Evolutionary conservation across 2,329 filamentous ascomycete genomes (phyloP).

Genomic region (Sporothrix schenckii): DNA sequence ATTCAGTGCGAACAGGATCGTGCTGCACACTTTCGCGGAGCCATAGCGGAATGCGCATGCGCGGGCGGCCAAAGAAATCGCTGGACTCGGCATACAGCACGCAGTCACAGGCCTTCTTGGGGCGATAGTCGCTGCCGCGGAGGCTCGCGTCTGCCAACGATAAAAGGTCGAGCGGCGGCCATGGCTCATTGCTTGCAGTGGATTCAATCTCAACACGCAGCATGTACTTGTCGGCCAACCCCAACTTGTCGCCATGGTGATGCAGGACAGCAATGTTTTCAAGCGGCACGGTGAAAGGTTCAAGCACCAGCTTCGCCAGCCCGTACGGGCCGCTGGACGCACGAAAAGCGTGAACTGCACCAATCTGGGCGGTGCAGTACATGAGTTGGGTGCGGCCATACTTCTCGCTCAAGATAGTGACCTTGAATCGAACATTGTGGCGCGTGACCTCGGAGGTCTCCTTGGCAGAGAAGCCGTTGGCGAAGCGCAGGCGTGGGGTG

Average conservation of each 20-base stretch:
- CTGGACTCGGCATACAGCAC: constrained; percentile 49
- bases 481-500: constrained; percentile 46
- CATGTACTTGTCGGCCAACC: constrained; percentile 55
- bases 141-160: constrained; percentile 36
- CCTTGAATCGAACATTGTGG: constrained; percentile 49
- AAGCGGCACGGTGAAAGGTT: constrained; percentile 57
- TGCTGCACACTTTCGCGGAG: constrained; percentile 45
- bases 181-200: constrained; percentile 51
- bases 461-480: constrained; percentile 43
- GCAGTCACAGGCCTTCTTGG: constrained; percentile 32
- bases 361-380: constrained; percentile 59
- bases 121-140: constrained; percentile 26
- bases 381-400: constrained; percentile 49
- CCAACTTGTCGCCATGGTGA: constrained; percentile 52
- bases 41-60: constrained; percentile 41
- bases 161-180: constrained; percentile 56
- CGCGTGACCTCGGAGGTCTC: constrained; percentile 44
- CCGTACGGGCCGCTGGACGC: constrained; percentile 52
- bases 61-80: constrained; percentile 48
- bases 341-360: constrained; percentile 55
- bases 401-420: constrained; percentile 47
- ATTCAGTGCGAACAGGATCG: constrained; percentile 46
- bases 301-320: constrained; percentile 54
- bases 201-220: constrained; percentile 58
- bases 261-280: constrained; percentile 56